Base-by-base conservation (phyloP, 2,329 filamentous ascomycete species). In the Aschersonia sp. region DNA sequence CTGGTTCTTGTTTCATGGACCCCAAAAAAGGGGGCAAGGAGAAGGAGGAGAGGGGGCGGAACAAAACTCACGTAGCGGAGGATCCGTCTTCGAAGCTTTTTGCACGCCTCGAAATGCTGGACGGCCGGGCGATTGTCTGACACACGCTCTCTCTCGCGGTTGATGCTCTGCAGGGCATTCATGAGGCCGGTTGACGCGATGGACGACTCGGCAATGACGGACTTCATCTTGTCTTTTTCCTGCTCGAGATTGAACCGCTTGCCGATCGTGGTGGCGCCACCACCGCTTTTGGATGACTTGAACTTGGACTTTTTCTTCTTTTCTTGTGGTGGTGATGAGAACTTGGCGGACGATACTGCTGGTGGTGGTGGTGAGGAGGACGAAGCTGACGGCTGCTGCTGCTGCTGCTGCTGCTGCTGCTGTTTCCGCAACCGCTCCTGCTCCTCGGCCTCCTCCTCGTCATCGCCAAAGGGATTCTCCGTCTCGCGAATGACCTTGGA, bases 171-270 rank as follows among this genome's bases (percentile, higher is more conserved):
- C 39, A 98, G 71, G 1, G 83, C 79, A 59, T 98, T 97, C 59
- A 83, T 74, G 40, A 98, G 72, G 60, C 94, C 95, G 0, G 86
- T 95, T n/a, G 87, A 83, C 4, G 88, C 86, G 40, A 97, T 85
- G 1, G 87, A 89, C 0, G 89, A 80, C 44, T 90, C 86, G 4
- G 90, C 92, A 52, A 98, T 88, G n/a, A 83, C 79, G 51, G 83
- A 79, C 54, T 95, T 83, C 70, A 98, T 88, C 50, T 84, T 74
- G 1, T 85, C 84, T 62, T 90, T 90, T 63, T 97, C 92, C 40
- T 79, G 83, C 55, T 94, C 86, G 0, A 97, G 72, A 59, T 84
- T 87, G 70, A 97, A 95, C 0, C 77, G 70, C 58, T 75, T 77
- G 41, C 69, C 64, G 59, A 79, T 79, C 55, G 46, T 71, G 66